Conservation (phyloP, 208 protist species). For the Porcisia deanei region DNA sequence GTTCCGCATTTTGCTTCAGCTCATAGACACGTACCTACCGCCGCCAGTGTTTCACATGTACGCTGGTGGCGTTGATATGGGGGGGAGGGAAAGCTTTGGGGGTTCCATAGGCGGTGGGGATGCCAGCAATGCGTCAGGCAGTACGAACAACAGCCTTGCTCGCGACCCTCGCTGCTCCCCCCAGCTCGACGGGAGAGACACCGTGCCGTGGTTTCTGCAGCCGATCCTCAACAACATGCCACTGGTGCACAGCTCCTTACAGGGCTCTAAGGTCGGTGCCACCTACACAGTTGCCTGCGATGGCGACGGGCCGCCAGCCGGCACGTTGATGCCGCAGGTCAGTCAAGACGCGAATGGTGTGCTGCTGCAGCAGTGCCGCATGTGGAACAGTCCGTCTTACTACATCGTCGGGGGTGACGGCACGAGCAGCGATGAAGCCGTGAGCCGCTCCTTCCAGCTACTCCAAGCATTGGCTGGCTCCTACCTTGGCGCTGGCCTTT, state of each 20-base stretch:
- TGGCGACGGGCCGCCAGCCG: constrained; percentile 10
- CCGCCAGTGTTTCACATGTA: constrained; percentile 34
- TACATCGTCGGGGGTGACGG: constrained; percentile 32
- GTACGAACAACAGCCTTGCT: neutral
- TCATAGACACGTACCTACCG: constrained; percentile 63
- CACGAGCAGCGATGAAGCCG: constrained; percentile 12
- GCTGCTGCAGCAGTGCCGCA: constrained; percentile 26
- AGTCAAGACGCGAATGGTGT: constrained; percentile 30
- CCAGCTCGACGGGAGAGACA: constrained; percentile 17
- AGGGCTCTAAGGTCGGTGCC: constrained; percentile 24
- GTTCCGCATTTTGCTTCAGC: constrained; percentile 43
- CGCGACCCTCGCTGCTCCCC: neutral
- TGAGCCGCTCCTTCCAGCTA: constrained; percentile 24
- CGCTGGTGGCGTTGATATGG: constrained; percentile 9
- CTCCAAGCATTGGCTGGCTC: constrained; percentile 26
- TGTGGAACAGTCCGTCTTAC: constrained; percentile 32
- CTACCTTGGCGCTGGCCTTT: constrained; percentile 24
- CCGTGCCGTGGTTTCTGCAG: constrained; percentile 31
- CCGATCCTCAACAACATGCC: constrained; percentile 23
- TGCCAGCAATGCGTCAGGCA: neutral
- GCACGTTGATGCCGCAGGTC: constrained; percentile 17
- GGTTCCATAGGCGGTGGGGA: constrained; percentile 1
- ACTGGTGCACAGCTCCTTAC: constrained; percentile 16
- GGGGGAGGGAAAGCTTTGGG: neutral
- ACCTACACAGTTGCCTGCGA: constrained; percentile 25